Evolutionary conservation across 139 green algal genomes (phyloP), one percentile per base, ranked within the genome.

Genomic region (Micromonas pusilla): DNA sequence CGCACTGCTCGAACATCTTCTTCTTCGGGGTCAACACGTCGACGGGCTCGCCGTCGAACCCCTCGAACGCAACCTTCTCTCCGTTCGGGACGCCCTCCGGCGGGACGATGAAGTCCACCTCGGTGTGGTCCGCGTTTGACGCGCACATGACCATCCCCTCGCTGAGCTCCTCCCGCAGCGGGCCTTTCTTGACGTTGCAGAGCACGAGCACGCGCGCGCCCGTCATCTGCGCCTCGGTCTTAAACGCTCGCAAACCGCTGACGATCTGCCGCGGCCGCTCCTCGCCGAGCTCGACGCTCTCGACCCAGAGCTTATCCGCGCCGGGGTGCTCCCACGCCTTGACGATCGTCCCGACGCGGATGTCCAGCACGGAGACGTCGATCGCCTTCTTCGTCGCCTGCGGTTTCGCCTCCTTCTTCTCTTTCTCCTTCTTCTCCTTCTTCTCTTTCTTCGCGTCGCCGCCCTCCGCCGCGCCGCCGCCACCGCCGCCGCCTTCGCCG

Each of bases 221-320:
- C 76, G 80, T 70, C 84, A 88, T 87, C 66, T 90, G 26, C 62
- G 95, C 89, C 77, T 93, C 80, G 2, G 90, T 87, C 52, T 96
- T 91, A 87, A 90, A 90, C 83, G 96, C 96, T 4, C 95, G 91
- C 25, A 98, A 85, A 4, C 93, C 93, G 6, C 82, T 91, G 1
- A 97, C 89, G 16, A 98, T 89, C 32, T 83, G 85, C 1, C 87
- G 79, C 20, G 79, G 78, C 62, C 66, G 57, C 1, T 65, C 57
- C 92, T 97, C 93, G 0, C 94, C 95, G 1, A 98, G 26, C 62
- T 98, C 93, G 19, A 99, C 97, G 79, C 97, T 81, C 83, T 98
- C 94, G 3, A 97, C 79, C 81, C 98, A 99, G 9, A 99, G 84
- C 3, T 86, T 78, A 53, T 99, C 95, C 0, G 89, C 89, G 52